A percentile compares a stretch with the other conserved stretches of the same genome.
Evolutionary conservation across 192 early-diverging fungal species (phyloP).

Genomic region (Funneliformis geosporum): DNA sequence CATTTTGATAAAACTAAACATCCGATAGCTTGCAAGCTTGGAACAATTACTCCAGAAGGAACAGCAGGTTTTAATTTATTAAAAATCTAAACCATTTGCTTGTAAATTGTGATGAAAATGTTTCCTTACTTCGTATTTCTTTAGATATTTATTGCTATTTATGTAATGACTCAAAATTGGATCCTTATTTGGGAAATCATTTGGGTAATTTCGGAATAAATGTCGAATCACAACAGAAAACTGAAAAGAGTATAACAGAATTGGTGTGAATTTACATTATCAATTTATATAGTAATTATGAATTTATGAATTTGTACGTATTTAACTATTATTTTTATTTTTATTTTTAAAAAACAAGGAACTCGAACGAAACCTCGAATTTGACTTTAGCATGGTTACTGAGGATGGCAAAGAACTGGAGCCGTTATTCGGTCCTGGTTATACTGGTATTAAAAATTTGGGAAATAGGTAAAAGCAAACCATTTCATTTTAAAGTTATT

Average conservation of each 20-base stretch:
- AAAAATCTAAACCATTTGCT: not conserved
- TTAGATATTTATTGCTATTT: constrained; percentile 82
- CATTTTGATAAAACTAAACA: constrained; percentile 86
- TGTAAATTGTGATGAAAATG: not conserved
- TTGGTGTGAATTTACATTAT: constrained; percentile 55
- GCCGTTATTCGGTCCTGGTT: constrained; percentile 85
- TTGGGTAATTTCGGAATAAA: constrained; percentile 89
- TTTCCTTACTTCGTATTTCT: not conserved
- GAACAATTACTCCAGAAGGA: constrained; percentile 97
- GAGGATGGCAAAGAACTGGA: constrained; percentile 87
- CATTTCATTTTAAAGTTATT: not conserved
- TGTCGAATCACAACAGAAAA: constrained; percentile 80
- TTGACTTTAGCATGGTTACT: constrained; percentile 97
- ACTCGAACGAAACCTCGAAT: constrained; percentile 94
- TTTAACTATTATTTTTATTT: too few relatives aligned
- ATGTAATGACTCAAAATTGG: constrained; percentile 81
- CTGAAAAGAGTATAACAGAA: constrained; percentile 89
- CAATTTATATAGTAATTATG: too few relatives aligned
- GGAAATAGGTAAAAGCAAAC: constrained; percentile 86
- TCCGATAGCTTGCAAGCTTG: constrained; percentile 85
- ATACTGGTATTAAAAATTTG: constrained; percentile 91
- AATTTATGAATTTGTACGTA: too few relatives aligned
- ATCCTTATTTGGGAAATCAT: constrained; percentile 77
- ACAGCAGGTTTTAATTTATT: constrained; percentile 66
- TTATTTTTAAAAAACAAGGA: constrained; percentile 66